Conservation (phyloP, 257 asterid species). For the Solanum chiquidenum region DNA sequence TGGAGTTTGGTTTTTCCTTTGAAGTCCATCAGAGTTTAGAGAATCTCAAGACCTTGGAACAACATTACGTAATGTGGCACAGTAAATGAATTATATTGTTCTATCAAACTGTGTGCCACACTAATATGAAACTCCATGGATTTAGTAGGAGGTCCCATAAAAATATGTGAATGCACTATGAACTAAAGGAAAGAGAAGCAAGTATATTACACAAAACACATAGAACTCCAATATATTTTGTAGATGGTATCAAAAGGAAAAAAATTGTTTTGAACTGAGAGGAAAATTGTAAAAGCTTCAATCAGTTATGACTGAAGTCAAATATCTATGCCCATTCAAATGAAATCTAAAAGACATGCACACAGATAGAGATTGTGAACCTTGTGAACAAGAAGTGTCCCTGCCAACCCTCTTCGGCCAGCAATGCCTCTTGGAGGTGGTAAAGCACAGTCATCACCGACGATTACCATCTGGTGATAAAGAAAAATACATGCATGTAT, state of each 20-base stretch:
- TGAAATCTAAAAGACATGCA: background rate
- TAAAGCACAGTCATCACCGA: conserved; percentile 97
- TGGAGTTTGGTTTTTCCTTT: background rate
- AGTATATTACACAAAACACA: background rate
- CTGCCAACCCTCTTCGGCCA: conserved; percentile 99
- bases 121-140: background rate
- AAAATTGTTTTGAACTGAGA: background rate
- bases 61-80: background rate
- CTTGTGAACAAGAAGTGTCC: conserved; percentile 91
- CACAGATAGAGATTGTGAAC: conserved; percentile 25
- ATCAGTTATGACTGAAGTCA: background rate
- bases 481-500: background rate
- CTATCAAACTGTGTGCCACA: background rate
- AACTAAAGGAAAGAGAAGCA: background rate
- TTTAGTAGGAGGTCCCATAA: background rate
- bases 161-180: background rate
- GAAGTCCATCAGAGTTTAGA: background rate
- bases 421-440: conserved; percentile 99
- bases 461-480: conserved; percentile 73
- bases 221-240: background rate
- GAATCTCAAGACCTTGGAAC: background rate
- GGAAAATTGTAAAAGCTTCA: background rate
- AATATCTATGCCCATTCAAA: background rate
- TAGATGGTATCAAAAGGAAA: background rate
- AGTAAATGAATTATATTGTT: background rate